Percentiles rank a stretch among this genome's conserved stretches.
phyloP scores from a whole-genome alignment of 1,139 yeast genomes.

The Taphrina communis region DNA sequence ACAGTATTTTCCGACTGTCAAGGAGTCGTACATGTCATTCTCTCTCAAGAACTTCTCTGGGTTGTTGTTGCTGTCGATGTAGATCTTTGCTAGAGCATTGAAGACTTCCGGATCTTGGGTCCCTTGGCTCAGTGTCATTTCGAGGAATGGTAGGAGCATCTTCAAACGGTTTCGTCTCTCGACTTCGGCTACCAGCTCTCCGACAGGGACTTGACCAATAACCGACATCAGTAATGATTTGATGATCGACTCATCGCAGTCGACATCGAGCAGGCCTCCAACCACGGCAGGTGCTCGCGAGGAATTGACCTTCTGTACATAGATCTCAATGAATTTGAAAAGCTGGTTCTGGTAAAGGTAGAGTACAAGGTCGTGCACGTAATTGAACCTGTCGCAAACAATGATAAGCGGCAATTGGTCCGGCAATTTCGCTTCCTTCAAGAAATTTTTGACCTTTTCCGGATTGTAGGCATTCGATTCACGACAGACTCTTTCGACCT shows the following conservation, averaged over 20 bases:
- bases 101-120: slow-evolving; percentile 87
- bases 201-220: slow-evolving; percentile 91
- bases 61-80: slow-evolving; percentile 94
- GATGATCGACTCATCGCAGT: slow-evolving; percentile 90
- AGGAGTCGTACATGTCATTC: slow-evolving; percentile 84
- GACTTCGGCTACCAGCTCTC: slow-evolving; percentile 86
- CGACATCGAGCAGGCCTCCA: slow-evolving; percentile 95
- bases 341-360: slow-evolving; percentile 93
- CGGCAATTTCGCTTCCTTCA: slow-evolving; percentile 90
- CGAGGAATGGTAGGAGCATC: slow-evolving; percentile 88
- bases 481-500: slow-evolving; percentile 92
- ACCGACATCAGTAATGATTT: slow-evolving; percentile 82
- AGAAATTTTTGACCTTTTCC: slow-evolving; percentile 94
- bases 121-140: slow-evolving; percentile 85
- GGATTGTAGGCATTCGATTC: slow-evolving; percentile 95
- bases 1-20: slow-evolving; percentile 96
- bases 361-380: slow-evolving; percentile 89
- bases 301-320: slow-evolving; percentile 96
- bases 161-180: slow-evolving; percentile 95
- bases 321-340: slow-evolving; percentile 94
- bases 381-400: slow-evolving; percentile 91
- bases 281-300: slow-evolving; percentile 93
- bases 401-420: slow-evolving; percentile 96
- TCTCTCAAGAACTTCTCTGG: slow-evolving; percentile 97
- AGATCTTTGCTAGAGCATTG: slow-evolving; percentile 95